Evolutionary conservation across 805 yeast genomes (phyloP), one percentile per base, ranked within the genome.

Genomic region (Kazachstania bromeliacearum): DNA sequence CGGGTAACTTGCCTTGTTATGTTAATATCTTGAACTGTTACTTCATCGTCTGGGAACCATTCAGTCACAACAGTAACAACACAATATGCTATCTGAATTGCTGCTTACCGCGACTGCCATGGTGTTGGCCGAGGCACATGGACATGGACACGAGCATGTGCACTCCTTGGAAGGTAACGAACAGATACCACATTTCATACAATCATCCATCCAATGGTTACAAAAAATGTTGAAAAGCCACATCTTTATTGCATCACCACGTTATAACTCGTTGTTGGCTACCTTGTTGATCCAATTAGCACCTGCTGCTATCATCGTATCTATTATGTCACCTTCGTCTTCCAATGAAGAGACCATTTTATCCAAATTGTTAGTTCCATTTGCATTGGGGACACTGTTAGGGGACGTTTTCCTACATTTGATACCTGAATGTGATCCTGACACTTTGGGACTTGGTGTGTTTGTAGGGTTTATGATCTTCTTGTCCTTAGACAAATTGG

Each of bases 381-480:
- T 82, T 60, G 88, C 89, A 10, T 70, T 77, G 33, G 92, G 92
- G 31, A 83, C 88, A 1, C 60, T 82, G 26, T 58, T 82, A 24
- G 89, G 89, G 31, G 89, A 81, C 51, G 75, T 80, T 1, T 78
- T 82, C 43, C 53, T 81, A 30, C 92, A 82, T 55, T 51, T 82
- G 40, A 57, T 82, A 32, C 92, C 92, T 3, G 82, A 78, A 48
- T 71, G 66, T 3, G 50, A 50, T 20, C 41, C 51, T 12, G 20
- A 66, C 17, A 46, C 69, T 3, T 49, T 72, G 7, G 83, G 85
- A 0, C 42, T 68, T 7, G 73, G 72, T 13, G 68, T 80, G 34
- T 73, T 79, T 43, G 40, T 67, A 32, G 88, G 88, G 4, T 78
- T 80, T 44, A 50, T 75, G 20, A 41, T 63, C 2, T 82, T 82